Conservation (phyloP, 129 eudicot genomes). For the Chrysanthemum makinoi region DNA sequence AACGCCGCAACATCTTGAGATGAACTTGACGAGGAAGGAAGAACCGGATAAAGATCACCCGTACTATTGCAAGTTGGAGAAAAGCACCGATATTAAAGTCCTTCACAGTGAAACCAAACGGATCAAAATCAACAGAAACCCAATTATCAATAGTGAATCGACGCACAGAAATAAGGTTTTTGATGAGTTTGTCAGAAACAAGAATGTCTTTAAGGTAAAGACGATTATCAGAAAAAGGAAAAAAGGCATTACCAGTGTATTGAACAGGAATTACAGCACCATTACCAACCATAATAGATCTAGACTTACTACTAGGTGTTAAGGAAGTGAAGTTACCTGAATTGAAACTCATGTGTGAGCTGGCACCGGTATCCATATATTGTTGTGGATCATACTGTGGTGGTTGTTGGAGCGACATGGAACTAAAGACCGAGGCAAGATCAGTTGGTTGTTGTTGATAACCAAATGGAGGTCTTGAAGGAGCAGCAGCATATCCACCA, state of each 20-base stretch:
- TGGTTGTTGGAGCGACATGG: not conserved
- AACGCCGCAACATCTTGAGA: not conserved
- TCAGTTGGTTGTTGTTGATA: not conserved
- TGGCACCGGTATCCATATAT: too few relatives aligned
- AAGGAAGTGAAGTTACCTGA: too few relatives aligned
- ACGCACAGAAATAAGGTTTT: not conserved
- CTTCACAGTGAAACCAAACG: not conserved
- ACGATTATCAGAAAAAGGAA: not conserved
- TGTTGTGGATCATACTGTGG: too few relatives aligned
- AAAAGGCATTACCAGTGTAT: not conserved
- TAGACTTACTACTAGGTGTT: too few relatives aligned
- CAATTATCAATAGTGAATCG: not conserved
- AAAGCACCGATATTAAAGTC: not conserved
- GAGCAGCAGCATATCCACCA: not conserved
- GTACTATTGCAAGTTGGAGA: not conserved
- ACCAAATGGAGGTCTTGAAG: too few relatives aligned
- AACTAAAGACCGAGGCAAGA: not conserved
- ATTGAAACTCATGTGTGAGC: too few relatives aligned
- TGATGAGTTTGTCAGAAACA: not conserved
- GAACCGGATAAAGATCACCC: conserved; percentile 2
- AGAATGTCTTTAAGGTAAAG: not conserved
- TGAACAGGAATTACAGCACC: too few relatives aligned
- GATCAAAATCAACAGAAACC: not conserved
- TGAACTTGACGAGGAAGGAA: not conserved
- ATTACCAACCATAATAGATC: too few relatives aligned